Evolutionary conservation across 1,284 basidiomycete species (phyloP).

Genomic region (Trametes polyzona): DNA sequence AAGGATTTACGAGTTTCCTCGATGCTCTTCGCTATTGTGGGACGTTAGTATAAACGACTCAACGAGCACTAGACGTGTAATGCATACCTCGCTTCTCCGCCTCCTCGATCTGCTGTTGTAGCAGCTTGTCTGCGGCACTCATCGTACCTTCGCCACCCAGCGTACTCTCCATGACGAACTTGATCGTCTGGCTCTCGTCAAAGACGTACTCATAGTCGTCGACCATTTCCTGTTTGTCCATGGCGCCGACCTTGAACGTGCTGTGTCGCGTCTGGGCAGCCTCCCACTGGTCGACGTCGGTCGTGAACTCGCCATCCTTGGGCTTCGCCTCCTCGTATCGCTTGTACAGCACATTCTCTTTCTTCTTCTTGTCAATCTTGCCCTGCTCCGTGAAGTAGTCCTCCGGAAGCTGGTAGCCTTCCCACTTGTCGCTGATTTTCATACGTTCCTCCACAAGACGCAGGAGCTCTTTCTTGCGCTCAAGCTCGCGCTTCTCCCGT

Average conservation of each 20-base stretch:
- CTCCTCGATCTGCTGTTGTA: conserved; percentile 90
- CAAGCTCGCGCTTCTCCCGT: conserved; percentile 81
- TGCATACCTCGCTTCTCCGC: conserved; percentile 85
- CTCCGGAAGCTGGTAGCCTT: conserved; percentile 93
- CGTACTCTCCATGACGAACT: conserved; percentile 89
- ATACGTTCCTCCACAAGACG: conserved; percentile 92
- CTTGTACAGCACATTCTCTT: conserved; percentile 91
- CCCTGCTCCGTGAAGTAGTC: conserved; percentile 99
- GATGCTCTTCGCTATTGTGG: conserved; percentile 74
- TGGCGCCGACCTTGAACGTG: conserved; percentile 85
- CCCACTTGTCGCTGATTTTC: conserved; percentile 91
- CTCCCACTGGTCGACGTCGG: conserved; percentile 98
- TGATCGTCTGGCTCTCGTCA: conserved; percentile 95
- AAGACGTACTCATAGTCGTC: conserved; percentile 98
- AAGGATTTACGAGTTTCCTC: conserved; percentile 91
- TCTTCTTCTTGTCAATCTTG: conserved; percentile 97
- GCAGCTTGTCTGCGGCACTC: conserved; percentile 85
- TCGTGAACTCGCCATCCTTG: conserved; percentile 90
- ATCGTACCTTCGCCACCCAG: conserved; percentile 71
- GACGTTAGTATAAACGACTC: conserved; percentile 14
- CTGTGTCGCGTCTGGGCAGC: conserved; percentile 89
- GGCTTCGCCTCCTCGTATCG: conserved; percentile 93
- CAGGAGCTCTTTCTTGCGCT: conserved; percentile 92
- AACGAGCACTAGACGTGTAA: not conserved
- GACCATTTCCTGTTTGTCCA: conserved; percentile 82